Evolutionary conservation across 768 basidiomycete species (phyloP).

Genomic region (Mycena polygramma): DNA sequence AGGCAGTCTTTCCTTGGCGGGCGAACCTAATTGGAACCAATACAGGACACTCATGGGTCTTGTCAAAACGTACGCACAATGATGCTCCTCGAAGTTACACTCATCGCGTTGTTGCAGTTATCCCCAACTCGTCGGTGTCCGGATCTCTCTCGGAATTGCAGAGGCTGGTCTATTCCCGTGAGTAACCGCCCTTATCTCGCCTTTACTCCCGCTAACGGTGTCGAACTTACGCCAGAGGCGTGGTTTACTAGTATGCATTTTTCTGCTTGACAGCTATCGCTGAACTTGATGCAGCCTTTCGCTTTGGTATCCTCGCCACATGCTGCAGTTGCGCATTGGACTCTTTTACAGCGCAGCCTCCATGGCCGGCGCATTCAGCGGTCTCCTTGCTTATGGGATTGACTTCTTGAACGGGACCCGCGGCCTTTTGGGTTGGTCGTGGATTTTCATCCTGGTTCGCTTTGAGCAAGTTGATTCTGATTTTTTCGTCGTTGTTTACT

Average conservation of each 20-base stretch:
- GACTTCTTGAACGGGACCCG: slow-evolving; percentile 62
- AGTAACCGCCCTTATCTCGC: background rate
- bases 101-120: slow-evolving; percentile 56
- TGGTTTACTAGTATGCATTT: slow-evolving; percentile 73
- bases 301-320: slow-evolving; percentile 77
- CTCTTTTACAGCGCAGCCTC: slow-evolving; percentile 79
- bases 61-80: slow-evolving; percentile 66
- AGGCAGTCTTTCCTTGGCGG: background rate
- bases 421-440: slow-evolving; percentile 71
- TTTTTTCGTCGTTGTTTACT: background rate
- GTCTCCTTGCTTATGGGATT: slow-evolving; percentile 69
- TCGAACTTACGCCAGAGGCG: slow-evolving; percentile 51
- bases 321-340: slow-evolving; percentile 70
- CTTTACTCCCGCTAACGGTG: background rate
- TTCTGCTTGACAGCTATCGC: background rate
- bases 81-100: background rate
- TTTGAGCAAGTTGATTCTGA: background rate
- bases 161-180: slow-evolving; percentile 79
- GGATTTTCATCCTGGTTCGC: slow-evolving; percentile 62
- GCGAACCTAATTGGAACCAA: background rate
- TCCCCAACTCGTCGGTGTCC: slow-evolving; percentile 68
- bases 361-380: slow-evolving; percentile 67
- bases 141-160: slow-evolving; percentile 71
- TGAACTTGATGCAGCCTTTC: slow-evolving; percentile 57
- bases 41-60: slow-evolving; percentile 74